Base-by-base conservation (phyloP, 2,329 filamentous ascomycete species). In the Fusarium guadeloupense region DNA sequence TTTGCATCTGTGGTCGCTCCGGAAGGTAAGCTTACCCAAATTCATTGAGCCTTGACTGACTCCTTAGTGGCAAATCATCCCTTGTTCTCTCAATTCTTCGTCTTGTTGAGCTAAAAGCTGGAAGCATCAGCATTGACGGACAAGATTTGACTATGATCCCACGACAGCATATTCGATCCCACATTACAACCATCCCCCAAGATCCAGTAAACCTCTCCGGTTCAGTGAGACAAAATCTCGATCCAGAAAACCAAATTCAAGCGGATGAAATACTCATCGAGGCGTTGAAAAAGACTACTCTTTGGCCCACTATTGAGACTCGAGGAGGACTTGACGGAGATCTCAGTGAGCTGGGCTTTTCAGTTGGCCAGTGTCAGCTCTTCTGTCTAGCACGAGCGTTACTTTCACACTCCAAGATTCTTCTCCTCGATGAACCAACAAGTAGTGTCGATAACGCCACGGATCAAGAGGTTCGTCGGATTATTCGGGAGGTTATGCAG, bases 1-100 rank as follows among this genome's bases (percentile, higher is more conserved):
- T 85, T 5, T 81, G 77, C 6, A 74, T 85, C 6, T 82, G 80
- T 45, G 83, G 83, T 3, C 79, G 82, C 0, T 83, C 79, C 6
- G 82, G 82, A 31, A 64, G 61, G 61, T 54, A 47, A 17, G 17
- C 1, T 1, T 0, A 6, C 4, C 5, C 12, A 3, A 0, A 1
- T 5, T 1, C 12, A 3, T 10, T 0, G 2, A 19, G n/a, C n/a
- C 8, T 17, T 9, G 7, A 10, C 55, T 64, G 5, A 64, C 7
- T 1, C 6, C 4, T 6, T 9, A 83, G 80, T 50, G 82, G 83
- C 3, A 84, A 85, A 68, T 80, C 77, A 0, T 82, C 81, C 0
- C 71, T 84, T 2, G 68, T 83, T 0, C 71, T 80, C 2, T 74
- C 78, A 0, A 72, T 85, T 3, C 75, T 84, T 16, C 77, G 81